Evolutionary conservation across 169 alveolate species (phyloP).

Genomic region (Hammondia hammondi): DNA sequence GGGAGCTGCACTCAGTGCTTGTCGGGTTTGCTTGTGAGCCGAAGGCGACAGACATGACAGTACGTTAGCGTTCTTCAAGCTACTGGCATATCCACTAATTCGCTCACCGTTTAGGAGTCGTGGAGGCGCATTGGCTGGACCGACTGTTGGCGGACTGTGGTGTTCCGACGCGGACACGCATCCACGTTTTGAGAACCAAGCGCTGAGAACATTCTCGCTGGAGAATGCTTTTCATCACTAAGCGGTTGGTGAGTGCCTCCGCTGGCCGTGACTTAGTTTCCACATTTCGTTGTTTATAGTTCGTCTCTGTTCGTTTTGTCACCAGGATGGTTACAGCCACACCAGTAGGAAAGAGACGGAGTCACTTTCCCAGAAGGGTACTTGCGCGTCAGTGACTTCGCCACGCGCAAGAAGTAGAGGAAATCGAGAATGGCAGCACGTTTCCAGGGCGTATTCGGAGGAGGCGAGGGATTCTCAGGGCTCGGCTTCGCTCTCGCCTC

Average conservation of each 20-base stretch:
- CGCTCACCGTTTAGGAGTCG: not conserved
- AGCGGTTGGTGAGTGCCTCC: not conserved
- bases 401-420: not conserved
- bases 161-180: too few species aligned
- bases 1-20: too few species aligned
- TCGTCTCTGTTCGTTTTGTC: not conserved
- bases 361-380: not conserved
- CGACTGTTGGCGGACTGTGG: not conserved
- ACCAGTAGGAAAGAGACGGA: not conserved
- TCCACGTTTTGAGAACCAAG: too few species aligned
- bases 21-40: too few species aligned
- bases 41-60: too few species aligned
- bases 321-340: not conserved
- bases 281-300: too few species aligned
- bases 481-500: not conserved
- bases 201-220: too few species aligned
- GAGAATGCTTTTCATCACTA: not conserved
- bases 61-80: too few species aligned
- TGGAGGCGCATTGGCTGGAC: not conserved
- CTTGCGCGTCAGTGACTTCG: conserved; percentile 4
- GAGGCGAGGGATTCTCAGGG: not conserved
- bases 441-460: not conserved
- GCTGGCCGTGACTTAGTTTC: not conserved
- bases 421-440: not conserved
- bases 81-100: too few species aligned